These are phyloP conservation scores for Citrus medica DNA, from an alignment of 345 rosid genomes.

Conservation along the genomic window DNA sequence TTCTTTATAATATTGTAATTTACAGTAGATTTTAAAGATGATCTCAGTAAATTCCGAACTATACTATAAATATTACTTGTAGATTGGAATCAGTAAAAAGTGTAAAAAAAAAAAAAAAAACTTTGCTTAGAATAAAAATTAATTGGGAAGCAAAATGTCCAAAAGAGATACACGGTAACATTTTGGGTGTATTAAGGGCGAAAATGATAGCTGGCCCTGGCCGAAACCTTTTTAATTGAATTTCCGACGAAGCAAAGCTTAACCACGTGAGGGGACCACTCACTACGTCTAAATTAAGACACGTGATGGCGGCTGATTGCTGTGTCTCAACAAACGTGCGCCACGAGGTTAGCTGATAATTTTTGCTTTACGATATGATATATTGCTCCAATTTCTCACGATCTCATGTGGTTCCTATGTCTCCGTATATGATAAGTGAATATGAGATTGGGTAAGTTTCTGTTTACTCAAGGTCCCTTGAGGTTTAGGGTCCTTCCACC, in stretches of 20 bases:
- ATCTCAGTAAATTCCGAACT: too few species aligned
- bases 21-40: too few species aligned
- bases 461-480: too few species aligned
- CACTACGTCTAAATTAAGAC: constrained; percentile 11
- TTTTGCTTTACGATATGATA: background rate
- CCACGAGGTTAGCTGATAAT: background rate
- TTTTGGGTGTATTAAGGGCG: background rate
- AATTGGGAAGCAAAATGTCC: too few species aligned
- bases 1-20: too few species aligned
- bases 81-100: too few species aligned
- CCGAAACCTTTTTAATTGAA: constrained; percentile 8
- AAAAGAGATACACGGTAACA: too few species aligned
- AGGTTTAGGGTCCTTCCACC: too few species aligned
- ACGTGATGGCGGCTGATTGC: constrained; percentile 42
- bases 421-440: constrained; percentile 21
- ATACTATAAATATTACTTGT: too few species aligned
- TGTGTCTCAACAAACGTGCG: background rate
- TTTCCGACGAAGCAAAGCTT: constrained; percentile 5
- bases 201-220: background rate
- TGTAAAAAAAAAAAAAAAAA: too few species aligned
- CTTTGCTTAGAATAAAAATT: too few species aligned
- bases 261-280: constrained; percentile 29
- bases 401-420: constrained; percentile 20
- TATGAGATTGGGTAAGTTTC: too few species aligned
- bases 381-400: background rate